phyloP scores from a whole-genome alignment of 2,329 filamentous ascomycete species.

The Pezicula radicicola region DNA sequence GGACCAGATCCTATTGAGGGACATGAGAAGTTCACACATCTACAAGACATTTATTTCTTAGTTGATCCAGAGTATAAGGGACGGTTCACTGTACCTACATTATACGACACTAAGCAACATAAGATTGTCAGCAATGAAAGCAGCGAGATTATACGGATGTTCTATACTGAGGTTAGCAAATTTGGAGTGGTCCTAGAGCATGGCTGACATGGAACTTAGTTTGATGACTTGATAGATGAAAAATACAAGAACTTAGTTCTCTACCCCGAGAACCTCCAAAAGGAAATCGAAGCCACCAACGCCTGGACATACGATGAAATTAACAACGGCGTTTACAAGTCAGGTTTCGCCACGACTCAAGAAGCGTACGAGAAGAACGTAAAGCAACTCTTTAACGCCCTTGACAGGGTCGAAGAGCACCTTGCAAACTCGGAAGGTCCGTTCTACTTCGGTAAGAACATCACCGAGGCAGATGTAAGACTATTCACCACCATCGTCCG shows the following conservation, averaged over 20 bases:
- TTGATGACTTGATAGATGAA: slow-evolving; percentile 66
- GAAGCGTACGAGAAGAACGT: slow-evolving; percentile 79
- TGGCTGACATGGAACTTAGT: slow-evolving; percentile 81
- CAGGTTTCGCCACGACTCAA: slow-evolving; percentile 82
- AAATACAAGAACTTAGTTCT: slow-evolving; percentile 60
- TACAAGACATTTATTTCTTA: slow-evolving; percentile 66
- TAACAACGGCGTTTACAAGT: slow-evolving; percentile 72
- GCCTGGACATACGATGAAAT: slow-evolving; percentile 75
- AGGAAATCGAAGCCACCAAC: slow-evolving; percentile 71
- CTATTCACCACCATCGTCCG: slow-evolving; percentile 62
- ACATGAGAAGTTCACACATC: slow-evolving; percentile 62
- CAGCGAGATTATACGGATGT: slow-evolving; percentile 80
- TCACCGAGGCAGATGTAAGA: slow-evolving; percentile 82
- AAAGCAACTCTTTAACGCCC: slow-evolving; percentile 64
- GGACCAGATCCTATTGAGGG: slow-evolving; percentile 59
- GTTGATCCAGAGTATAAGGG: slow-evolving; percentile 63
- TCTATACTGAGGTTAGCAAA: slow-evolving; percentile 71
- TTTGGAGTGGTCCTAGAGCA: slow-evolving; percentile 66
- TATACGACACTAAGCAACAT: slow-evolving; percentile 63
- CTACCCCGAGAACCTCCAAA: slow-evolving; percentile 62
- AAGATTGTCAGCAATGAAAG: slow-evolving; percentile 82
- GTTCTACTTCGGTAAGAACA: slow-evolving; percentile 69
- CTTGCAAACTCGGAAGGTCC: slow-evolving; percentile 53
- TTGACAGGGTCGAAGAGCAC: slow-evolving; percentile 75
- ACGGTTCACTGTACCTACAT: slow-evolving; percentile 66